phyloP scores from a whole-genome alignment of 148 eudicot species.

The Amaranthus palmeri region DNA sequence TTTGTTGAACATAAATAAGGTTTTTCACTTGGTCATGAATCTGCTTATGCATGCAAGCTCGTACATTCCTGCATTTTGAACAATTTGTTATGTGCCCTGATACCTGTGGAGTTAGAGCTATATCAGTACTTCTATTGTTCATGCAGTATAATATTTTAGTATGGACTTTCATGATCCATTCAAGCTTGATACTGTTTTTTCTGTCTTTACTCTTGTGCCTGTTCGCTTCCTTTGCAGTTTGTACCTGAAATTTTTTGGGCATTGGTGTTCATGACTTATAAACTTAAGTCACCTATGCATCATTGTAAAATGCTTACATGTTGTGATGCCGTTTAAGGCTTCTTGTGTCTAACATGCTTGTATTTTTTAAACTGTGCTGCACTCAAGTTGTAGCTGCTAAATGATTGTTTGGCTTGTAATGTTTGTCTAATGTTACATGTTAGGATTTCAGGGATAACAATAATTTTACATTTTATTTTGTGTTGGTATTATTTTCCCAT shows the following conservation, averaged over 20 bases:
- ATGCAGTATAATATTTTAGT: background rate
- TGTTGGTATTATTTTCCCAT: background rate
- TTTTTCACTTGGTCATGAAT: background rate
- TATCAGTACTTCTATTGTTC: background rate
- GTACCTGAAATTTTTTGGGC: background rate
- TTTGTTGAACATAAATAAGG: background rate
- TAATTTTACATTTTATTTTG: background rate
- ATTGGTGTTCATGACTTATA: background rate
- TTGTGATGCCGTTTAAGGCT: background rate
- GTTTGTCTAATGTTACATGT: background rate
- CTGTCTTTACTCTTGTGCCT: background rate
- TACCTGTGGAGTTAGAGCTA: background rate
- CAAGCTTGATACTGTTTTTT: background rate
- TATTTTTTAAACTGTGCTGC: background rate
- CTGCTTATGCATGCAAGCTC: background rate
- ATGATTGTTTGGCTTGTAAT: background rate
- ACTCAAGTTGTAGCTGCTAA: background rate
- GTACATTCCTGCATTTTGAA: background rate
- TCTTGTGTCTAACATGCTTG: slow-evolving; percentile 5
- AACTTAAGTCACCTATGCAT: background rate
- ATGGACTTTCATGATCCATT: background rate
- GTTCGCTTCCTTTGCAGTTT: no score
- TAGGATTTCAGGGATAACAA: background rate
- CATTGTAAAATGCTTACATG: background rate
- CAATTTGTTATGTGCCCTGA: background rate